These are phyloP conservation scores for Populus hybrid DNA, from an alignment of 441 rosid genomes.

Conservation along the genomic window DNA sequence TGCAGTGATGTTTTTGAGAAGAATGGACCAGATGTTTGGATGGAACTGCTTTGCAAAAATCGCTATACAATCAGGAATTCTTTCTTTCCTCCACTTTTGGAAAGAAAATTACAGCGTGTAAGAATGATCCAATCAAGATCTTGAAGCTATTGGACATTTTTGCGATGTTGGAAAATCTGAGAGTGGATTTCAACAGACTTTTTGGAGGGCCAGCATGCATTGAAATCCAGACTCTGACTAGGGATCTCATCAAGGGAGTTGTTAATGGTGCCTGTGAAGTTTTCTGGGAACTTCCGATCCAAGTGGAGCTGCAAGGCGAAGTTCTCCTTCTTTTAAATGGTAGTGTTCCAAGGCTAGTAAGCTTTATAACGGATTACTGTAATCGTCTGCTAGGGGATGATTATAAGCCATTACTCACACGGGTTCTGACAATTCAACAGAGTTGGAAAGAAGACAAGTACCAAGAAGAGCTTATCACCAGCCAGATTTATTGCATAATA, in stretches of 20 bases:
- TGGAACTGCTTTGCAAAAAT: conserved; percentile 51
- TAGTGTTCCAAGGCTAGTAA: conserved; percentile 57
- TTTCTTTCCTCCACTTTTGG: conserved; percentile 58
- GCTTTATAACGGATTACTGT: conserved; percentile 63
- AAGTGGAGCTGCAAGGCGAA: conserved; percentile 58
- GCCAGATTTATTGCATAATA: conserved; percentile 45
- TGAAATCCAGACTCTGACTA: conserved; percentile 54
- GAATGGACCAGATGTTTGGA: conserved; percentile 27
- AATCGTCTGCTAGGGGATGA: conserved; percentile 48
- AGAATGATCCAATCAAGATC: conserved; percentile 59
- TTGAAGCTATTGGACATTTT: conserved; percentile 62
- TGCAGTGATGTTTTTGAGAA: conserved; percentile 46
- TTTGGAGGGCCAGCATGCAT: conserved; percentile 48
- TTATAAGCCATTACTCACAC: conserved; percentile 48
- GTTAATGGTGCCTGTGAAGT: conserved; percentile 55
- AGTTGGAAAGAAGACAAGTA: conserved; percentile 65
- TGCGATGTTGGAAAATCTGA: conserved; percentile 46
- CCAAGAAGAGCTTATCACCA: conserved; percentile 41
- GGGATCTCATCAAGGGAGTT: conserved; percentile 53
- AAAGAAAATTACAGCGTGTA: conserved; percentile 45
- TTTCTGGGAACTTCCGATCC: conserved; percentile 65
- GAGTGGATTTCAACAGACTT: conserved; percentile 57
- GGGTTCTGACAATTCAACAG: conserved; percentile 50
- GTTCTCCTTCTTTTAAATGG: conserved; percentile 50
- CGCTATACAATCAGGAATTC: conserved; percentile 45